These are phyloP conservation scores for Austropuccinia psidii DNA, from an alignment of 1,284 basidiomycete species.

Conservation along the genomic window DNA sequence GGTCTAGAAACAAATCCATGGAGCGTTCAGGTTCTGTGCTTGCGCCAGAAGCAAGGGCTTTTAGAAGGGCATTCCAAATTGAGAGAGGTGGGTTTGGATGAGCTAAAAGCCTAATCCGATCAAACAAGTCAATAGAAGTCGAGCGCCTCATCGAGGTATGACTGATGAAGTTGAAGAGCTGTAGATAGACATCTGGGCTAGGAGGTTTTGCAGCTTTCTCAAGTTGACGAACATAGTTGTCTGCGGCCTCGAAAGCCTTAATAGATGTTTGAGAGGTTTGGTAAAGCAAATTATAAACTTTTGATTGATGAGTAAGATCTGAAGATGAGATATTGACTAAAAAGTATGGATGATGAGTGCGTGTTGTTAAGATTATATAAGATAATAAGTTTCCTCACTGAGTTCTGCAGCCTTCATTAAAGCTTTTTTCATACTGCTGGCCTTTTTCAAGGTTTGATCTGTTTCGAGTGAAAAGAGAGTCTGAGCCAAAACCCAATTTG, in stretches of 20 bases:
- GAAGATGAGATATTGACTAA: slow-evolving; percentile 16
- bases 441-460: neutral
- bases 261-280: neutral
- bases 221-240: slow-evolving; percentile 13
- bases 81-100: slow-evolving; percentile 35
- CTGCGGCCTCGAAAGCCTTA: slow-evolving; percentile 14
- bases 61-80: slow-evolving; percentile 35
- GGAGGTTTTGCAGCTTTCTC: slow-evolving; percentile 28
- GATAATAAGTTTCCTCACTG: neutral
- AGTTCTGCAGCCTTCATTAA: slow-evolving; percentile 7
- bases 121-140: slow-evolving; percentile 31
- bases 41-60: slow-evolving; percentile 34
- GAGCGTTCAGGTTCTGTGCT: slow-evolving; percentile 33
- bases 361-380: neutral
- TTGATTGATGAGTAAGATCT: slow-evolving; percentile 2
- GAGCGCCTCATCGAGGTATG: slow-evolving; percentile 21
- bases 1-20: slow-evolving; percentile 27
- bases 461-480: neutral
- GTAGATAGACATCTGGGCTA: slow-evolving; percentile 25
- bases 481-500: slow-evolving; percentile 6
- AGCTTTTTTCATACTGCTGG: neutral
- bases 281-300: slow-evolving; percentile 24
- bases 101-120: slow-evolving; percentile 30
- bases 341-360: neutral
- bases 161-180: slow-evolving; percentile 32